These are phyloP conservation scores for Rostrohypoxylon terebratum DNA, from an alignment of 495 filamentous ascomycete genomes.

Conservation along the genomic window DNA sequence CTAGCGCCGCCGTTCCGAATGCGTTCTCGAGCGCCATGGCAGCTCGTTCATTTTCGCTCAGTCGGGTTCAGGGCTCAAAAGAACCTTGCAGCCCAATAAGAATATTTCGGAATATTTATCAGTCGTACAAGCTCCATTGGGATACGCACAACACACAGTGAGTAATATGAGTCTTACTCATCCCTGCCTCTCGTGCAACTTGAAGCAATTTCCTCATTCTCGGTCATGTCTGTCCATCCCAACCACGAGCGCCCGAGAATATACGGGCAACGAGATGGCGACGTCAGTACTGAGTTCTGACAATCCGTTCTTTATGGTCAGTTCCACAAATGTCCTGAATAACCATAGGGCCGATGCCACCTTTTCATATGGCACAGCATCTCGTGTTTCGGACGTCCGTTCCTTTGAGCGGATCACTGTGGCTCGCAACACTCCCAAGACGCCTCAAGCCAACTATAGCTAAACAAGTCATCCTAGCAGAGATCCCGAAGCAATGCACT, in stretches of 20 bases:
- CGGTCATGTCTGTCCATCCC: background rate
- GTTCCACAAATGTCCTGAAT: background rate
- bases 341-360: background rate
- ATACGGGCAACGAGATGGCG: background rate
- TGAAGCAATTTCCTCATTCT: background rate
- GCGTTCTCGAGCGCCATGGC: constrained; percentile 2
- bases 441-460: background rate
- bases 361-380: constrained; percentile 13
- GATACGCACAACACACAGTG: background rate
- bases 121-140: constrained; percentile 16
- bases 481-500: background rate
- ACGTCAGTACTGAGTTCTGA: constrained; percentile 1
- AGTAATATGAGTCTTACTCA: background rate
- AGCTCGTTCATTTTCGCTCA: background rate
- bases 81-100: constrained; percentile 25
- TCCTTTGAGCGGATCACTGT: background rate
- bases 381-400: constrained; percentile 34
- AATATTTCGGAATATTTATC: constrained; percentile 5
- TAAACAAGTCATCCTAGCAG: background rate
- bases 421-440: background rate
- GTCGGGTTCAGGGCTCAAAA: constrained; percentile 6
- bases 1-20: constrained; percentile 14
- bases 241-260: background rate
- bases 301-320: background rate
- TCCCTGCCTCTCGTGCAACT: background rate